Base-by-base conservation (phyloP, 2,329 filamentous ascomycete genomes). In the Eurotiales sp. region DNA sequence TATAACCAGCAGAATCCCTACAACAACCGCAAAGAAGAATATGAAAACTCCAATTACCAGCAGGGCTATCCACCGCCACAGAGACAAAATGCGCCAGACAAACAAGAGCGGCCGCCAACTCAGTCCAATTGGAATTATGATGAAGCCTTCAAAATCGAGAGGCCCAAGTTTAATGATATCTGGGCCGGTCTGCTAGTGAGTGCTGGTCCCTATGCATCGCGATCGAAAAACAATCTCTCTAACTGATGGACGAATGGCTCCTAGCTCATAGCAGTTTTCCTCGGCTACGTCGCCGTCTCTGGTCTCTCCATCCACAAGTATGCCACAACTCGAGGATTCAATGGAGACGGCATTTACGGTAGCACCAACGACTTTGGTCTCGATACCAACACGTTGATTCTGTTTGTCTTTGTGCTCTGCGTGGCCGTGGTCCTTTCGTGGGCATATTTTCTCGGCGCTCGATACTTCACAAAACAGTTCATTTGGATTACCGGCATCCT, bases 401-500 rank as follows among this genome's bases (percentile, higher is more conserved):
- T 96, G 14, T 95, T 97, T 68, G 78, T 82, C 29, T 91, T 95
- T 65, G 82, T 88, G 7, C 77, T 96, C 7, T 81, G 74, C 14
- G 77, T 90, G 34, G 87, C 90, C 4, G 77, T 91, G 19, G 78
- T 88, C 1, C 74, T 96, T 37, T 91, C 88, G 30, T 87, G 83
- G 63, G 77, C 72, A 19, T 97, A 96, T 66, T 83, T 96, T 61
- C 82, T 83, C 69, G 68, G 85, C 2, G 87, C 88, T 6, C 83
- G 90, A 50, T 72, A 81, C 42, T 92, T 92, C 58, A 90, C 91
- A 3, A 95, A 93, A 72, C 82, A 89, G 64, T 90, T 96, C 60
- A 95, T 96, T 65, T 96, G 90, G 88, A 81, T 90, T 34, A 95
- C 90, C 0, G 90, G 89, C 11, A 92, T 96, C 46, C 76, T 95